Conservation (phyloP, 169 alveolate genomes). For the Besnoitia besnoiti region DNA sequence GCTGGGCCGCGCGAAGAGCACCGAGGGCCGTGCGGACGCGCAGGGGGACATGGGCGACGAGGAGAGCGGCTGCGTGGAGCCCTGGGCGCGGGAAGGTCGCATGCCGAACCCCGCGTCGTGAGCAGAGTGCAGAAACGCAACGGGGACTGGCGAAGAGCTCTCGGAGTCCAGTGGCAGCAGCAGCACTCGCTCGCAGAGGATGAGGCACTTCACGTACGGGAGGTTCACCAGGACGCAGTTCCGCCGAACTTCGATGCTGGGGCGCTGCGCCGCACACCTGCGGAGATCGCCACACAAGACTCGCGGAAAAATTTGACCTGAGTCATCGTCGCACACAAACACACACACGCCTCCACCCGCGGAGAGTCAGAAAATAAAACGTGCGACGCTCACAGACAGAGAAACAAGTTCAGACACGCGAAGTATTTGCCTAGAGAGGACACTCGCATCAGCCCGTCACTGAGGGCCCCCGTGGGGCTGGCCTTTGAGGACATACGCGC, state of each 20-base stretch:
- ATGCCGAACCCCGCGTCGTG: not conserved
- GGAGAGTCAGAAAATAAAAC: not conserved
- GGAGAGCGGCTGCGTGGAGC: not conserved
- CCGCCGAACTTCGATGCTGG: slow-evolving; percentile 73
- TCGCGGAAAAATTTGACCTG: no score
- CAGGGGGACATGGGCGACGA: not conserved
- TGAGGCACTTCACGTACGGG: slow-evolving; percentile 35
- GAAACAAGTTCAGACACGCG: no score
- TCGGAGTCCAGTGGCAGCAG: not conserved
- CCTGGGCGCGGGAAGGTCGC: not conserved
- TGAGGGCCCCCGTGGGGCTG: no score
- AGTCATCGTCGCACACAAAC: no score
- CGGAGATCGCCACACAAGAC: not conserved
- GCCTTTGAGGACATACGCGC: no score
- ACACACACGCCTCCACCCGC: no score
- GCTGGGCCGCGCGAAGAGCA: not conserved
- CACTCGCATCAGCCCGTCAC: no score
- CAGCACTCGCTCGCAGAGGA: not conserved
- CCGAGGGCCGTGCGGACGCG: not conserved
- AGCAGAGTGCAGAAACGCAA: not conserved
- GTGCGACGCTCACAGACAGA: not conserved
- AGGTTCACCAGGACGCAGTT: slow-evolving; percentile 72
- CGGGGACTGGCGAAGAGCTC: not conserved
- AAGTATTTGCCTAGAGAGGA: no score
- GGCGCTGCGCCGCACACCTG: slow-evolving; percentile 61